phyloP scores from a whole-genome alignment of 176 grass and related monocot species.

The Triticum timopheevii region DNA sequence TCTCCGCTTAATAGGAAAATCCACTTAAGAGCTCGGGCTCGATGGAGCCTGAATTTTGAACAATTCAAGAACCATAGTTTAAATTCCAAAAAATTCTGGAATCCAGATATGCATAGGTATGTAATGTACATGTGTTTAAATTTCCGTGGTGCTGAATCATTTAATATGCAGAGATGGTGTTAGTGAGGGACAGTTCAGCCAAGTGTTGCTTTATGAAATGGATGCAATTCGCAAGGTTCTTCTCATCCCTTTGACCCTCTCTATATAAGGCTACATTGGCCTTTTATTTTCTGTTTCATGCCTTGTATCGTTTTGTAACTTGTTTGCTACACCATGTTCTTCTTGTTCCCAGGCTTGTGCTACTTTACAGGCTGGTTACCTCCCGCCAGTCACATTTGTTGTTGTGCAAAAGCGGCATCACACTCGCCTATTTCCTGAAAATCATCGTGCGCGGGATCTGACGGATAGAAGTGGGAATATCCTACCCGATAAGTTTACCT shows the following conservation, averaged over 20 bases:
- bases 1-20: not conserved
- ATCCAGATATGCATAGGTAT: too few relatives aligned
- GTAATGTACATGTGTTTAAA: too few relatives aligned
- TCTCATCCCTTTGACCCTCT: not conserved
- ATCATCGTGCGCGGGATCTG: slow-evolving; percentile 34
- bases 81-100: too few relatives aligned
- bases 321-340: not conserved
- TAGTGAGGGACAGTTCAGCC: slow-evolving; percentile 75
- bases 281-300: not conserved
- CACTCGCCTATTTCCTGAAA: slow-evolving; percentile 77
- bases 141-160: not conserved
- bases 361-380: slow-evolving; percentile 51
- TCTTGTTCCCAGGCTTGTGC: slow-evolving; percentile 62
- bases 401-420: slow-evolving; percentile 95
- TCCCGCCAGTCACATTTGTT: slow-evolving; percentile 69
- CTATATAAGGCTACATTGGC: not conserved
- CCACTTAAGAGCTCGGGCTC: too few relatives aligned
- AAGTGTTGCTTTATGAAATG: slow-evolving; percentile 80
- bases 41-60: too few relatives aligned
- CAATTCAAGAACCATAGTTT: too few relatives aligned
- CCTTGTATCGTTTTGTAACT: not conserved
- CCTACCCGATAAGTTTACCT: slow-evolving; percentile 47
- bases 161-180: slow-evolving; percentile 73
- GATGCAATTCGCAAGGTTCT: slow-evolving; percentile 76
- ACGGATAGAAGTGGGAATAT: slow-evolving; percentile 81